Percentiles rank a stretch among this genome's conserved stretches.
Conservation (phyloP, 2,329 filamentous ascomycete genomes). For the Neopestalotiopsis sp. region DNA sequence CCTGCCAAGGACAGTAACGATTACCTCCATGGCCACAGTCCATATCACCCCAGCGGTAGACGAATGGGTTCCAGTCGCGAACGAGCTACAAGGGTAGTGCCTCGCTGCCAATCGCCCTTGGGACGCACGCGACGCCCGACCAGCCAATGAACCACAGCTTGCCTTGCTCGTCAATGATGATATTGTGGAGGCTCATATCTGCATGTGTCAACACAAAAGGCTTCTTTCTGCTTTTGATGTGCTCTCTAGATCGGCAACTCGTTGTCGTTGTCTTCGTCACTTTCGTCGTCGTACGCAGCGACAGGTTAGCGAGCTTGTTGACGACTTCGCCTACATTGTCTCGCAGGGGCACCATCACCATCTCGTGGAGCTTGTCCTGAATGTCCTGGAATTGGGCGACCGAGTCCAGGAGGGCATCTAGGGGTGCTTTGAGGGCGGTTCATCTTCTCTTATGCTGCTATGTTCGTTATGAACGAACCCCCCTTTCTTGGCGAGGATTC, state of each 20-base stretch:
- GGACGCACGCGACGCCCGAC: slow-evolving; percentile 28
- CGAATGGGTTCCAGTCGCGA: slow-evolving; percentile 30
- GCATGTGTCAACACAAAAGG: slow-evolving; percentile 31
- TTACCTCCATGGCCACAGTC: slow-evolving; percentile 2
- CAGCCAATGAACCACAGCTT: slow-evolving; percentile 30
- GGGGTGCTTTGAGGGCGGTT: background rate
- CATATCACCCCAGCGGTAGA: slow-evolving; percentile 26
- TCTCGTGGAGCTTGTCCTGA: background rate
- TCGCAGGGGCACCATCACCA: background rate
- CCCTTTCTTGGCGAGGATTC: too few species aligned
- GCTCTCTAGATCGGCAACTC: background rate
- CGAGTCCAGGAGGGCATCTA: background rate
- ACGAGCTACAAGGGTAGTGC: slow-evolving; percentile 30
- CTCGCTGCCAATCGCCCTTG: slow-evolving; percentile 30
- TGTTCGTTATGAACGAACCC: too few species aligned
- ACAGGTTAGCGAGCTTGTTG: background rate
- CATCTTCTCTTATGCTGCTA: background rate
- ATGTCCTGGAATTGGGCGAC: background rate
- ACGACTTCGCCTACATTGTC: background rate
- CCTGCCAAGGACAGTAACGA: slow-evolving; percentile 15
- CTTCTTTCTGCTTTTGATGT: background rate
- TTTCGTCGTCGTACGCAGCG: background rate
- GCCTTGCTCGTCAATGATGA: slow-evolving; percentile 29
- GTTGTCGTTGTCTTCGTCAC: slow-evolving; percentile 12
- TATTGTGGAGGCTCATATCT: slow-evolving; percentile 29